Base-by-base conservation (phyloP, 202 grass and related monocot species). In the Sporobolus alterniflorus region DNA sequence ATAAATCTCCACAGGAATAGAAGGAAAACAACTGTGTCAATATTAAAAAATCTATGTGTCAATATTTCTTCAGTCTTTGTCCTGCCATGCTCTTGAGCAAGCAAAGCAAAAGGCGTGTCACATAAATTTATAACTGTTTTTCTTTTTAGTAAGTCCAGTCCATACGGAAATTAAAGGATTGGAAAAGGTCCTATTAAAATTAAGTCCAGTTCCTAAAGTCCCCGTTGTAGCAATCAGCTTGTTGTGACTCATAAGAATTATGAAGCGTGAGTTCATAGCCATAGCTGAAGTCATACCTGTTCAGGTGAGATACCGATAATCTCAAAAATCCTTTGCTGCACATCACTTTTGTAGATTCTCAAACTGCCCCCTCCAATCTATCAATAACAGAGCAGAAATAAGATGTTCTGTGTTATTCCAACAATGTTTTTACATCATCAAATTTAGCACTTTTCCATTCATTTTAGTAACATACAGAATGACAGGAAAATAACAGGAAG, bases 351-450 rank as follows among this genome's bases (percentile, higher is more conserved):
- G 63, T 91, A 95, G 60, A 98, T 98, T 88, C 95, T 98, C 82
- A 98, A 87, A 80, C 95, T 98, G 50, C 95, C 95, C 41, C 95
- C 90, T 61, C 95, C 95, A 67, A 98, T 94, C 95, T 98, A 76
- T 68, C 32, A 65, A 42, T 20, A 74, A 49, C 34, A 56, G 41
- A 44, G 60, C 74, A 76, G 30, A 77, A 64, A 81, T 82, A 54
- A 83, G 64, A 68, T 77, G 63, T 21, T 75, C 48, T 1, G 43
- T 59, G 56, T 34, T 61, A 69, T 71, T 64, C 32, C 60, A 43
- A 24, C 28, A 34, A 9, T 48, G 2, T 20, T 31, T 31, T 7
- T 62, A 63, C 0, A 30, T 22, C 54, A 69, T 24, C 14, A 74
- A 65, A 57, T 68, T 30, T 40, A 17, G 7, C 21, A 49, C 11